Percentiles rank a stretch among this genome's conserved stretches.
Evolutionary conservation across 2,329 filamentous ascomycete species (phyloP).

Genomic region (Ascocoryne sarcoides): DNA sequence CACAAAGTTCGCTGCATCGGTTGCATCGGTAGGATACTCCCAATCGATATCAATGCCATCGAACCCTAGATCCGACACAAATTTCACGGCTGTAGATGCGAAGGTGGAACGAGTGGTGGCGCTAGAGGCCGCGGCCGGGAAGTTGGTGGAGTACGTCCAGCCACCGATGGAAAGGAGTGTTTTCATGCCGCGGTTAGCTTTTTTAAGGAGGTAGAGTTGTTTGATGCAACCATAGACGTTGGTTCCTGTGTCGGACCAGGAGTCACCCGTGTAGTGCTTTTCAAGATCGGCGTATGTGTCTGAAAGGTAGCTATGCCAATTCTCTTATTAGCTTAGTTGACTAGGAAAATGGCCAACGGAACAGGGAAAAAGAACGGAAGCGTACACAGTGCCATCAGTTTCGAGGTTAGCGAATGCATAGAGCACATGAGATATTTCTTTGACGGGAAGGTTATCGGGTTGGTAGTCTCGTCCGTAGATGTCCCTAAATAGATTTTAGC

Average conservation of each 20-base stretch:
- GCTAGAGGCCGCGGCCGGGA: conserved; percentile 57
- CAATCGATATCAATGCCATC: conserved; percentile 21
- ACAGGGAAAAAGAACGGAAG: too few species aligned
- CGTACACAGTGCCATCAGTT: conserved; percentile 61
- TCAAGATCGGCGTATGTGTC: conserved; percentile 63
- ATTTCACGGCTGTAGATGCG: conserved; percentile 11
- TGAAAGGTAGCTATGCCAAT: conserved; percentile 43
- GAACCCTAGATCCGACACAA: conserved; percentile 15
- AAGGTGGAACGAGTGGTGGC: conserved; percentile 31
- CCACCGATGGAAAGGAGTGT: conserved; percentile 74
- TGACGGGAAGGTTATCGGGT: conserved; percentile 59
- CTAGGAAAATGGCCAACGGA: too few species aligned
- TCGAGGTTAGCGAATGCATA: conserved; percentile 74
- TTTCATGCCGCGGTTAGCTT: conserved; percentile 69
- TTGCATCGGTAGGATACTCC: conserved; percentile 14
- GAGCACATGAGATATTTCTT: conserved; percentile 67
- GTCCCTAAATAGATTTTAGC: conserved; percentile 36
- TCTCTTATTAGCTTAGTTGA: too few species aligned
- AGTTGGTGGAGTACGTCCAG: conserved; percentile 76
- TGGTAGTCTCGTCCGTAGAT: conserved; percentile 69
- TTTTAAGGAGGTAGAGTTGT: conserved; percentile 70
- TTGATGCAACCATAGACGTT: conserved; percentile 79
- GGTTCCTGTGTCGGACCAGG: conserved; percentile 56
- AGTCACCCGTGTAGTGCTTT: conserved; percentile 69
- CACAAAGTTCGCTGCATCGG: conserved; percentile 19